These are phyloP conservation scores for Suillus placidus DNA, from an alignment of 768 basidiomycete species.

Conservation along the genomic window DNA sequence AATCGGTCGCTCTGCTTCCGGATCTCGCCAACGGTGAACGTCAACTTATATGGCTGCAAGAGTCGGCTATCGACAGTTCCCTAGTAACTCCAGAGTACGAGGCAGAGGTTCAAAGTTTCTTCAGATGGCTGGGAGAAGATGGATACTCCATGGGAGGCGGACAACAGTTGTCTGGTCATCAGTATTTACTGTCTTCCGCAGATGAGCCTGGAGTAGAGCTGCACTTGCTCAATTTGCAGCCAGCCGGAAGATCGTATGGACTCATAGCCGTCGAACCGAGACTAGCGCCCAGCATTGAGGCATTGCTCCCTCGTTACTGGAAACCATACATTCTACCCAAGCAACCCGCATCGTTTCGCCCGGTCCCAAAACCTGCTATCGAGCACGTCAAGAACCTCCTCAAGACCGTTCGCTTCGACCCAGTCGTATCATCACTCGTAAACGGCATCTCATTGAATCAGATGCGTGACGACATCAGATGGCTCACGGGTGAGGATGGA, in stretches of 20 bases:
- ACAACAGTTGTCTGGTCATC: slow-evolving; percentile 19
- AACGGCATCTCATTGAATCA: slow-evolving; percentile 66
- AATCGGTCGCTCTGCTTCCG: slow-evolving; percentile 31
- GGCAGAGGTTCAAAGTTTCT: slow-evolving; percentile 40
- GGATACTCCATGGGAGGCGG: slow-evolving; percentile 9
- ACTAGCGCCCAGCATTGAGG: slow-evolving; percentile 53
- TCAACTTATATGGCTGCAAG: slow-evolving; percentile 65
- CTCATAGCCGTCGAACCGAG: slow-evolving; percentile 51
- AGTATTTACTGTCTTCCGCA: slow-evolving; percentile 23
- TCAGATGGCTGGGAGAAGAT: slow-evolving; percentile 32
- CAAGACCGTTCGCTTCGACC: slow-evolving; percentile 62
- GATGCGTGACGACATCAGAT: slow-evolving; percentile 73
- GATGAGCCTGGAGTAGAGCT: slow-evolving; percentile 7
- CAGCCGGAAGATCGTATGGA: slow-evolving; percentile 45
- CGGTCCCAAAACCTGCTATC: slow-evolving; percentile 60
- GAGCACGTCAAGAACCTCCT: slow-evolving; percentile 62
- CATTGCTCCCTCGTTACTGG: slow-evolving; percentile 72
- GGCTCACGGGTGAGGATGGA: slow-evolving; percentile 84
- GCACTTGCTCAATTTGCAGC: slow-evolving; percentile 39
- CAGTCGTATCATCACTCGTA: slow-evolving; percentile 67
- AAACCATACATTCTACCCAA: slow-evolving; percentile 65
- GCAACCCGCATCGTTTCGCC: slow-evolving; percentile 47
- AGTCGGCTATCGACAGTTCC: slow-evolving; percentile 51
- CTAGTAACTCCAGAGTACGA: slow-evolving; percentile 39
- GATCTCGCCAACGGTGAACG: slow-evolving; percentile 27